Evolutionary conservation across 345 rosid species (phyloP).

Genomic region (Brassica rapa): DNA sequence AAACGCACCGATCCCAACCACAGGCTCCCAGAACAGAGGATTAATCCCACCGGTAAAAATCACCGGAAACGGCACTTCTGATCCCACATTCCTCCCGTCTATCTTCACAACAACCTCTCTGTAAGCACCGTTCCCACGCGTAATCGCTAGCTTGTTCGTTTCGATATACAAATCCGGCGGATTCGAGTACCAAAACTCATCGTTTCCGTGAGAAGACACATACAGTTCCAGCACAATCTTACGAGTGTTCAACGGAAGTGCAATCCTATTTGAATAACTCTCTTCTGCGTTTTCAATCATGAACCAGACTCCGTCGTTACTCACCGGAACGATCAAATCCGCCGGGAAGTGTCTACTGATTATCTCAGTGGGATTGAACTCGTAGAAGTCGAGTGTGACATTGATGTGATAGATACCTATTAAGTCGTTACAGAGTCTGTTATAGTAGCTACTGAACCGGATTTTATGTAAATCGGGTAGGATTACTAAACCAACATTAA

Average conservation of each 20-base stretch:
- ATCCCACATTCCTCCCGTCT: constrained; percentile 68
- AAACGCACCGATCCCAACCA: constrained; percentile 77
- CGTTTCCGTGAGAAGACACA: constrained; percentile 77
- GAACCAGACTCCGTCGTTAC: constrained; percentile 55
- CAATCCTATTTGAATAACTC: constrained; percentile 46
- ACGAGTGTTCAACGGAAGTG: constrained; percentile 61
- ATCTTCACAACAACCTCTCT: constrained; percentile 68
- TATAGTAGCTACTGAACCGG: background rate
- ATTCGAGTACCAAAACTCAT: constrained; percentile 95
- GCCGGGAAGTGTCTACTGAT: constrained; percentile 47
- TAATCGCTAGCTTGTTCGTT: constrained; percentile 56
- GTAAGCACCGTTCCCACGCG: constrained; percentile 70
- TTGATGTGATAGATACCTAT: constrained; percentile 74
- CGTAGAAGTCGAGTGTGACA: constrained; percentile 62
- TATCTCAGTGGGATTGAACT: constrained; percentile 29
- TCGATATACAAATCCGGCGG: constrained; percentile 69
- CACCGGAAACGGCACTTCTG: constrained; percentile 77
- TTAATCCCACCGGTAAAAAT: constrained; percentile 84
- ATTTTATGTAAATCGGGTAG: background rate
- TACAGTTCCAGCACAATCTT: constrained; percentile 63
- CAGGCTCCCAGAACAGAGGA: constrained; percentile 84
- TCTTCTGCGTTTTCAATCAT: constrained; percentile 55
- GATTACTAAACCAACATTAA: background rate
- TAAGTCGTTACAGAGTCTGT: constrained; percentile 2
- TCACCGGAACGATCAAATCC: constrained; percentile 66